Evolutionary conservation across 2,329 filamentous ascomycete species (phyloP), one percentile per base, ranked within the genome.

Genomic region (Ascochyta clinopodiicola): DNA sequence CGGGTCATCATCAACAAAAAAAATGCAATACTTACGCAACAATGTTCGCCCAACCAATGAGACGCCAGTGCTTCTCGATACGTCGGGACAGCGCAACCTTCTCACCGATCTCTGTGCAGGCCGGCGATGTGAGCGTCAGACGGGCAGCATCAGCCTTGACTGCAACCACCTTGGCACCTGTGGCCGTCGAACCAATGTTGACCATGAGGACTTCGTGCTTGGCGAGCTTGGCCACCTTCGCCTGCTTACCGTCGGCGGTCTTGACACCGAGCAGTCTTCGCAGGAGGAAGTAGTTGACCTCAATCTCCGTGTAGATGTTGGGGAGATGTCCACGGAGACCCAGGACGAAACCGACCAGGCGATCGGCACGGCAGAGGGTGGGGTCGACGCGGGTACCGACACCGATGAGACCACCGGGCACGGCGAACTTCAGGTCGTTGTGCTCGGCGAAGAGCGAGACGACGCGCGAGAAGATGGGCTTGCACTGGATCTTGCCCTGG

Each of bases 181-280:
- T 97, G 42, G 95, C 96, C 9, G 94, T 98, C 34, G 92, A 96
- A 60, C 95, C 95, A 75, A 99, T 99, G 84, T 99, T 99, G 65
- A 99, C 95, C 95, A 99, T 98, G 44, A 99, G 89, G 72, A 98
- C 92, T 79, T 99, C 95, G 80, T 96, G 97, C 88, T 98, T 99
- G 54, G 92, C 84, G 64, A 99, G 84, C 83, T 99, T 99, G 70
- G 93, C 92, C 66, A 99, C 95, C 88, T 99, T 99, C 73, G 94
- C 94, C 81, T 98, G 95, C 84, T 99, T 99, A 76, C 95, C 95
- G 68, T 99, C 95, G 61, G 94, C 92, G 42, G 95, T 96, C 82
- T 96, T 93, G 71, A 99, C 95, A 87, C 95, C 95, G 53, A 99
- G 86, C 60, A 99, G 84, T 70, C 95, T 87, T 70, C 94, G 90